Conservation (phyloP, 2,329 filamentous ascomycete species). For the Thyridium curvatum region DNA sequence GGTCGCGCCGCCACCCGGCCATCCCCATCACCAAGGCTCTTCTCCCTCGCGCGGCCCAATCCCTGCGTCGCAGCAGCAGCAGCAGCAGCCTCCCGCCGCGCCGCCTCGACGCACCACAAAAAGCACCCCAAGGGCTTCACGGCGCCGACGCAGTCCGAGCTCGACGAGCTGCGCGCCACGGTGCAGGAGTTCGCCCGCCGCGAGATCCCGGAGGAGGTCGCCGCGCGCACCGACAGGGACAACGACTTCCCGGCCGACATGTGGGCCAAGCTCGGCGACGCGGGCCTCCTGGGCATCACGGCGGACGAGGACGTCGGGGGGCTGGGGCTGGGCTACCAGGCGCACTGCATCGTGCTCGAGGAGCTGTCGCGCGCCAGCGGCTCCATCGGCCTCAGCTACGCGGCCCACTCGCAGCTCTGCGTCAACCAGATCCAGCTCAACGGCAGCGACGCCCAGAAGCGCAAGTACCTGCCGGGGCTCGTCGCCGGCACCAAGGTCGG, state of each 20-base stretch:
- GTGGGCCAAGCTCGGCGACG: conserved; percentile 91
- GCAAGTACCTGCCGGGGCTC: conserved; percentile 70
- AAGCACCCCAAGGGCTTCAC: conserved; percentile 59
- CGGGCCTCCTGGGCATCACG: conserved; percentile 87
- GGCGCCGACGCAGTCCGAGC: conserved; percentile 64
- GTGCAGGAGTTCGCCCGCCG: conserved; percentile 86
- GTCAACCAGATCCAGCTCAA: conserved; percentile 95
- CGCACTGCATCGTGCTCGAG: conserved; percentile 92
- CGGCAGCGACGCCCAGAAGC: conserved; percentile 72
- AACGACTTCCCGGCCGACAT: conserved; percentile 88
- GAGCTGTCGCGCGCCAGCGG: conserved; percentile 84
- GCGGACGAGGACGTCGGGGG: conserved; percentile 90
- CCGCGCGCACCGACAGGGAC: conserved; percentile 71
- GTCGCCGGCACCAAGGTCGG: conserved; percentile 78
- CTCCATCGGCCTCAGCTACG: conserved; percentile 84
- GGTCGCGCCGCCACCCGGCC: conserved; percentile 15
- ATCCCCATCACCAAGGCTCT: conserved; percentile 12
- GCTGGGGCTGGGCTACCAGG: conserved; percentile 89
- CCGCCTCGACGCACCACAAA: conserved; percentile 42
- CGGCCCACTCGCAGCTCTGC: conserved; percentile 92
- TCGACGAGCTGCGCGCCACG: conserved; percentile 73
- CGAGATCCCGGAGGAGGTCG: conserved; percentile 80
- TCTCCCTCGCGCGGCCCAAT: conserved; percentile 24
- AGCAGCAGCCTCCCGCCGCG: conserved; percentile 18
- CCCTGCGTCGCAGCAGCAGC: conserved; percentile 27